Evolutionary conservation across 805 yeast species (phyloP), one percentile per base, ranked within the genome.

Genomic region (Candida coleopterorum): DNA sequence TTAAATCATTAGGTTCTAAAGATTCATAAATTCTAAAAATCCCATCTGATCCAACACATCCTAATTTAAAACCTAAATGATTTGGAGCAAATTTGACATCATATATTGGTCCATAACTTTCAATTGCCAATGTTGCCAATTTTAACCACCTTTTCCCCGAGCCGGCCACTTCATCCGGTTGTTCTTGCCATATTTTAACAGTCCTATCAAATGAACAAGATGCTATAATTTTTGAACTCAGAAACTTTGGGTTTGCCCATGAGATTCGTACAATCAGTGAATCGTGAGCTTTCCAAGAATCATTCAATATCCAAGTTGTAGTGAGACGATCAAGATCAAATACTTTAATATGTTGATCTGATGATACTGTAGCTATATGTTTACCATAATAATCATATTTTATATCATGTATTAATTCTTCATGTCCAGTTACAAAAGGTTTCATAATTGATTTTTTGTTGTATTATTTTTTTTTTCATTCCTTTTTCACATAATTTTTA

Each of bases 241-340:
- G 58, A 58, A 79, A 88, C 57, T 90, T 94, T 2, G 98, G 98
- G 34, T 86, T 83, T 1, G 97, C 96, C 94, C 96, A 93, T 32
- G 79, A 78, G 8, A 93, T 69, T 47, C 82, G 77, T 15, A 87
- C 84, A 18, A 93, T 76, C 40, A 88, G 76, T 6, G 95, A 79
- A 49, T 93, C 96, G 55, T 93, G 98, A 0, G 97, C 97, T 47
- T 84, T 85, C 94, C 96, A 93, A 32, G 85, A 79, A 58, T 90
- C 97, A 50, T 81, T 80, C 38, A 85, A 61, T 14, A 75, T 75
- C 97, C 97, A 93, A 14, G 78, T 72, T n/a, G 74, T 75, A 1
- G 81, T 71, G 18, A 72, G 62, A 11, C 78, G 60, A 47, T 81
- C 85, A 23, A 83, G 64, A 53, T 85, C 90, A 56, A 88, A 93